Conservation (phyloP, 2,329 filamentous ascomycete genomes). For the Beauveria varroae region DNA sequence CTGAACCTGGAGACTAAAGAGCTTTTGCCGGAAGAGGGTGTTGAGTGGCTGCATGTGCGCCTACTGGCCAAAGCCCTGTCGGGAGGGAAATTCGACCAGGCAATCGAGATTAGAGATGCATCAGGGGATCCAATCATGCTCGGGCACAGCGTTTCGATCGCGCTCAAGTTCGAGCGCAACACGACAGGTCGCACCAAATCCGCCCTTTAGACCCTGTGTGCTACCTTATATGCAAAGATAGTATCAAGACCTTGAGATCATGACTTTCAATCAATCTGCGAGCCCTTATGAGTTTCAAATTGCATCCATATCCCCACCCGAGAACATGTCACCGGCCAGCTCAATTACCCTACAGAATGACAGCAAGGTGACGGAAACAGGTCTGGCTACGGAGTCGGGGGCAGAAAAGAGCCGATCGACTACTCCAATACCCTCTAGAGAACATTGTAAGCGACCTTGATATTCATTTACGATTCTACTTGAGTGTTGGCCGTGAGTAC, state of each 20-base stretch:
- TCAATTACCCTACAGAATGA: no score
- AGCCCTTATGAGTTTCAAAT: no score
- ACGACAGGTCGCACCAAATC: neutral
- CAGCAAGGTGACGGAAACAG: no score
- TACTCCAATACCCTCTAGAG: no score
- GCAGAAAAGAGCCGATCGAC: no score
- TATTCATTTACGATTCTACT: no score
- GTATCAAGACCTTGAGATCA: neutral
- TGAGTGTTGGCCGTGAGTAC: no score
- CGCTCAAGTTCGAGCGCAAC: slow-evolving; percentile 13
- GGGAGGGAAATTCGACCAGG: slow-evolving; percentile 64
- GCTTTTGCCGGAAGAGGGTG: slow-evolving; percentile 54
- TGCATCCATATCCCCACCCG: no score
- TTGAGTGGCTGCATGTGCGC: slow-evolving; percentile 62
- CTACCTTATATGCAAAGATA: neutral
- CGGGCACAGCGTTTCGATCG: slow-evolving; percentile 1
- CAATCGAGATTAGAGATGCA: slow-evolving; percentile 54
- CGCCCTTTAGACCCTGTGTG: neutral
- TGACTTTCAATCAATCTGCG: no score
- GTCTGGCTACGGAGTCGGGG: no score
- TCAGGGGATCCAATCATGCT: slow-evolving; percentile 16
- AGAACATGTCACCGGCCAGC: no score
- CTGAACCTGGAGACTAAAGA: slow-evolving; percentile 70
- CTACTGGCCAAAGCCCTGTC: slow-evolving; percentile 58
- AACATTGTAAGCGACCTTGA: no score